phyloP scores from a whole-genome alignment of 176 grass and related monocot species.

The Triticum turgidum region DNA sequence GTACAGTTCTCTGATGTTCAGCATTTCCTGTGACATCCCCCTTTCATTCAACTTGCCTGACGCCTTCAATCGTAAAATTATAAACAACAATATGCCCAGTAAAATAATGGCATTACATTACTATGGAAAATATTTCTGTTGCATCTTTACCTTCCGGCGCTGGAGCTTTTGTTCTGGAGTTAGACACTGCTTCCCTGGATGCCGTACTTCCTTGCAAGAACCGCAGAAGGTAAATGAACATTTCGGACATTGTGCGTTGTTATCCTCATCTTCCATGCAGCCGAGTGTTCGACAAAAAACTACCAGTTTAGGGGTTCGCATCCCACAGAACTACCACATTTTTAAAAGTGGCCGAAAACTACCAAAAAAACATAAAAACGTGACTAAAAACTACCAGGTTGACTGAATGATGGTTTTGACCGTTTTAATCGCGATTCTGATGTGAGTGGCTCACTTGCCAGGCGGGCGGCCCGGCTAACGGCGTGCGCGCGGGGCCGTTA shows the following conservation, averaged over 20 bases:
- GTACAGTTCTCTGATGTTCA: not conserved
- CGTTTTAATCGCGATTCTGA: too few species aligned
- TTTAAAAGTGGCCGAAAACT: too few species aligned
- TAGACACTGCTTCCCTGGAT: slow-evolving; percentile 20
- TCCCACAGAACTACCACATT: too few species aligned
- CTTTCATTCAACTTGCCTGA: not conserved
- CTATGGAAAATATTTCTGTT: not conserved
- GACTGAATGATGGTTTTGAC: too few species aligned
- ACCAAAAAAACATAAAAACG: too few species aligned
- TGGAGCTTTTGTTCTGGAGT: not conserved
- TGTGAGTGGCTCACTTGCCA: too few species aligned
- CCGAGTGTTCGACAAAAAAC: too few species aligned
- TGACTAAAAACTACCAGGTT: too few species aligned
- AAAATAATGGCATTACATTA: not conserved
- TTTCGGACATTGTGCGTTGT: slow-evolving; percentile 44
- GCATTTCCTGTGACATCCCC: not conserved
- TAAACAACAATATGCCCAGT: not conserved
- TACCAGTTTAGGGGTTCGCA: too few species aligned
- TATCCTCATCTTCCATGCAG: too few species aligned
- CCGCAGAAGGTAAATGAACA: slow-evolving; percentile 54
- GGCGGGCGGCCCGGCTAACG: too few species aligned
- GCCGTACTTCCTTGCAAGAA: slow-evolving; percentile 44
- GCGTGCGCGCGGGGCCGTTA: too few species aligned
- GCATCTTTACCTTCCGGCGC: not conserved
- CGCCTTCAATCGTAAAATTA: not conserved